Conservation (phyloP, 176 grass and related monocot species). For the Themeda triandra region DNA sequence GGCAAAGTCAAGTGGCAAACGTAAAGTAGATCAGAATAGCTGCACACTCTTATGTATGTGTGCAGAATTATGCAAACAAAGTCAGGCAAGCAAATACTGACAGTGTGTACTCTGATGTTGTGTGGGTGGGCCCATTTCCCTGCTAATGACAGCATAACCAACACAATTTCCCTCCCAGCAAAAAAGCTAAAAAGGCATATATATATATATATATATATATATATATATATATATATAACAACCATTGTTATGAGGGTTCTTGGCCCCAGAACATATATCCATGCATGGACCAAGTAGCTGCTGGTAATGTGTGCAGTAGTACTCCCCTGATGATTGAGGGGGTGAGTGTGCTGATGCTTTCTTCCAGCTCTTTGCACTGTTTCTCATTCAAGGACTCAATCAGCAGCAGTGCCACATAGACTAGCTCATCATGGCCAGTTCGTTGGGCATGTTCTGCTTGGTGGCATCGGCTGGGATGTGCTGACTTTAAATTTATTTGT, state of each 20-base stretch:
- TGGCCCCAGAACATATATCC: conserved; percentile 17
- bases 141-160: conserved; percentile 54
- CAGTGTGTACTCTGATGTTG: conserved; percentile 34
- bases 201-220: no score
- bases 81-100: conserved; percentile 10
- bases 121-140: conserved; percentile 17
- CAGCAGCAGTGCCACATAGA: neutral
- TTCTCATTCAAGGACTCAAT: neutral
- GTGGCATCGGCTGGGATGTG: conserved; percentile 17
- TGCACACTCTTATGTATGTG: neutral
- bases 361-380: conserved; percentile 34
- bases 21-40: neutral
- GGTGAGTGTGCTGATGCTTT: conserved; percentile 25
- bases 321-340: conserved; percentile 5
- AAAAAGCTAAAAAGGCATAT: no score
- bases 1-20: neutral
- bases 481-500: neutral
- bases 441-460: conserved; percentile 36
- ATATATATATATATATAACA: conserved; percentile 29
- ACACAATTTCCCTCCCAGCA: neutral
- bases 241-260: conserved; percentile 24
- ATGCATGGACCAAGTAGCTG: conserved; percentile 1
- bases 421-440: neutral
- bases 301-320: neutral
- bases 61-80: neutral